phyloP scores from a whole-genome alignment of 2,329 filamentous ascomycete species.

The Fusarium sp. region DNA sequence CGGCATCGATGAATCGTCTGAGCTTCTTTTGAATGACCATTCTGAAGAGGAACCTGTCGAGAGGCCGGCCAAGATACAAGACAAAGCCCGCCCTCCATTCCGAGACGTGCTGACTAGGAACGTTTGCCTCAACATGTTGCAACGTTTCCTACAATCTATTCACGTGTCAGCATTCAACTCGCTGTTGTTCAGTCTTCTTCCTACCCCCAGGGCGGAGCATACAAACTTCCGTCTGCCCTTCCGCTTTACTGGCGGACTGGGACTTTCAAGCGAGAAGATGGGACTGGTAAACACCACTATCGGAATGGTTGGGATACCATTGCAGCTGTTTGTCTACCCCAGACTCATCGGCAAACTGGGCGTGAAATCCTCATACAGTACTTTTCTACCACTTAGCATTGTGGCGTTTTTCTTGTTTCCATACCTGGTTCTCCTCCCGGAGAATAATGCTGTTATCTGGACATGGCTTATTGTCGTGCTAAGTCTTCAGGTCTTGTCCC shows the following conservation, averaged over 20 bases:
- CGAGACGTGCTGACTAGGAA: conserved; percentile 66
- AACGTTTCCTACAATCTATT: conserved; percentile 75
- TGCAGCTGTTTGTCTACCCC: conserved; percentile 54
- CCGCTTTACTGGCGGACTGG: conserved; percentile 78
- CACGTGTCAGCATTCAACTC: conserved; percentile 82
- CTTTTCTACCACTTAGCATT: conserved; percentile 59
- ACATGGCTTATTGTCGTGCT: conserved; percentile 59
- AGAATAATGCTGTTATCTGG: conserved; percentile 5
- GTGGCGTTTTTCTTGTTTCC: conserved; percentile 75
- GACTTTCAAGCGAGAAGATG: conserved; percentile 75
- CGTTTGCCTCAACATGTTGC: conserved; percentile 65
- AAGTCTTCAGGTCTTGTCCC: conserved; percentile 75
- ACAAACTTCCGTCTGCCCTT: conserved; percentile 60
- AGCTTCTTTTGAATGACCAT: too few relatives aligned
- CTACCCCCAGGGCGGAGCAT: conserved; percentile 71
- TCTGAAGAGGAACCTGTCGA: background rate
- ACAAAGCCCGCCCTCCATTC: conserved; percentile 67
- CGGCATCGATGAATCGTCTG: background rate
- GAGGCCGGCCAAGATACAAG: conserved; percentile 45
- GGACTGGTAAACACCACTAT: conserved; percentile 83
- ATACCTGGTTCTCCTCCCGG: conserved; percentile 66
- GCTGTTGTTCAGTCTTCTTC: conserved; percentile 81
- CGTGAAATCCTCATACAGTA: conserved; percentile 21
- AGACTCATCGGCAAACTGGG: conserved; percentile 26
- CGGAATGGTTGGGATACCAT: conserved; percentile 77